Evolutionary conservation across 108 stramenopile genomes (phyloP), one percentile per base, ranked within the genome.

Genomic region (Cyclotella sp.): DNA sequence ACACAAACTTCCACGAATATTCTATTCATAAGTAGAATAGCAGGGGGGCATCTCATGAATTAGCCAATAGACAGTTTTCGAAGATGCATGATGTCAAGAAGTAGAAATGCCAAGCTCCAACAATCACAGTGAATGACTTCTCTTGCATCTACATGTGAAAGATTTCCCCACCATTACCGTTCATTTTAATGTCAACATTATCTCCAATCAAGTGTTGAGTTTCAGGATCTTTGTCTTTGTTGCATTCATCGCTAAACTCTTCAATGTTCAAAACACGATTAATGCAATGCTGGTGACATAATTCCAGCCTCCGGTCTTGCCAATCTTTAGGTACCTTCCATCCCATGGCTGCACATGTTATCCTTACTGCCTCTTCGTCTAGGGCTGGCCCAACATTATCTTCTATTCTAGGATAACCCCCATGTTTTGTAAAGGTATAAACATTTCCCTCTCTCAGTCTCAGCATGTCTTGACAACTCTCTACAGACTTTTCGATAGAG

Each of bases 331-430:
- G 63, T 18, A 46, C 1, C 12, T 46, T 64, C 63, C 63, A 64
- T 0, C 63, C 63, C 13, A 27, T 14, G 7, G 63, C 44, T 6
- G 43, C 63, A 64, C 63, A 64, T 0, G 63, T 64, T 46, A 22
- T 45, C 63, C 3, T 64, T 43, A 64, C 63, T 29, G 63, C 63
- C n/a, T 30, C 8, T 46, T 64, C 63, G 22, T 64, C 63, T 45
- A 64, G 13, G 0, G 8, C 22, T 15, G 45, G 45, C 9, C 63
- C 63, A 14, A 64, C 34, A 6, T 34, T 64, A 27, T 64, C 63
- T 29, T 64, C 63, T 64, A 22, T 44, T 24, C 8, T 19, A 0
- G 63, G 63, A 46, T 64, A 64, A 12, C 43, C 43, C 9, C 63
- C 63, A 46, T 64, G 63, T 46, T 3, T 64, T 6, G 63, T 64